Evolutionary conservation across 495 filamentous ascomycete species (phyloP), one percentile per base, ranked within the genome.

Genomic region (Hypoxylon fuscum): DNA sequence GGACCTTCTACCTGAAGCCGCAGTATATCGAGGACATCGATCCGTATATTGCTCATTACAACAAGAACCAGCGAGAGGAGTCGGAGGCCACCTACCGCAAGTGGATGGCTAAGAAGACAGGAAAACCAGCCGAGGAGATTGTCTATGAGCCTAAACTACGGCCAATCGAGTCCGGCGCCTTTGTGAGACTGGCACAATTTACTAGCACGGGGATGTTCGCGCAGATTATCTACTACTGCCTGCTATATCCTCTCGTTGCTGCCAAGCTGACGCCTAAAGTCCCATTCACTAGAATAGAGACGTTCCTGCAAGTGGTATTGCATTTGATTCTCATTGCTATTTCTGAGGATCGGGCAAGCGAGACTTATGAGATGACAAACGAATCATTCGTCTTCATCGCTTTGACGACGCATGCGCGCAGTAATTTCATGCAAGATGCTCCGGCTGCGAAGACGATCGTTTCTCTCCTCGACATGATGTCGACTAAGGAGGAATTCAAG

Each of bases 21-120:
- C 83, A 96, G 52, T 92, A 87, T 61, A 81, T 96, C 22, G 88
- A 90, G 50, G 82, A 96, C 21, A 85, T 98, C 23, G 95, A 99
- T 72, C 95, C 95, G 3, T 99, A 97, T 69, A 91, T 91, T 65
- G 88, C 92, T 11, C 91, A 97, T 64, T 99, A 95, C 76, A 93
- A 85, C 61, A 96, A 96, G 73, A 98, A 98, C 71, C 96, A 98
- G 73, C 89, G 95, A 21, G 95, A 99, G 66, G 95, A 99, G 70
- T 90, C 93, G 0, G 95, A 99, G 76, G 88, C 81, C 51, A 89
- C 90, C 14, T 97, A 93, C 74, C 90, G 86, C 53, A 88, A 87
- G 47, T 89, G 91, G 82, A 85, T 93, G 77, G 89, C 92, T 7
- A 94, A 96, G 76, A 90, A 90, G 77, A 92, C 89, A 0, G 93